Evolutionary conservation across 768 basidiomycete genomes (phyloP), one percentile per base, ranked within the genome.

Genomic region (Termitomyces sp.): DNA sequence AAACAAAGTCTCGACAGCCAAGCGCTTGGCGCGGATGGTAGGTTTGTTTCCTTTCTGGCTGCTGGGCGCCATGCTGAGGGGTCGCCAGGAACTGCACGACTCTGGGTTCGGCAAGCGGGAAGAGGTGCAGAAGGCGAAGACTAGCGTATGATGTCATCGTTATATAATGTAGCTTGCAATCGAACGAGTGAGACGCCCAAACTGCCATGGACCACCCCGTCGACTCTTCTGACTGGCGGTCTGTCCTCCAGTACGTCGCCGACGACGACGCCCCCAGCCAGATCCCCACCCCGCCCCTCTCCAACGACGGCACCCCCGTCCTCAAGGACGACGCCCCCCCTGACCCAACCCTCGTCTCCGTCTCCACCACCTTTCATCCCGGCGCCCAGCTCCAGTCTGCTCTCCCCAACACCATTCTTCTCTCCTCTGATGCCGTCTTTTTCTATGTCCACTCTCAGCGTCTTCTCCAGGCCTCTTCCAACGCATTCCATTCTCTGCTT

Each of bases 11-110:
- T 92, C 91, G 9, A 92, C 90, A 0, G 96, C 96, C 2, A 95
- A 97, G 73, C 85, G 97, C 33, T 75, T 96, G 50, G 96, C 97
- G 1, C 92, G 89, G 58, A 96, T 98, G 94, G 95, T 94, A 68
- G 69, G 87, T 69, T n/a, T 28, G 9, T 7, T 57, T 18, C 6
- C 7, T 18, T 35, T 22, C 9, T 18, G 7, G 42, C 7, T 7
- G 55, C 20, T 15, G 33, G 32, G 50, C 16, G n/a, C 9, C 33
- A 20, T 58, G 32, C 55, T 68, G 40, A 68, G 9, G 33, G n/a
- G 53, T 32, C 36, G 55, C n/a, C 71, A 91, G 88, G 89, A 94
- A 73, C 76, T 98, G 61, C 89, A 95, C 65, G 92, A 94, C 65
- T 89, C 92, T 18, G 84, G 89, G 63, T 97, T 97, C 76, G 96